Percentiles rank a stretch among this genome's conserved stretches.
These are phyloP conservation scores for Hanseniaspora meyeri DNA, from an alignment of 805 yeast species.

Conservation along the genomic window DNA sequence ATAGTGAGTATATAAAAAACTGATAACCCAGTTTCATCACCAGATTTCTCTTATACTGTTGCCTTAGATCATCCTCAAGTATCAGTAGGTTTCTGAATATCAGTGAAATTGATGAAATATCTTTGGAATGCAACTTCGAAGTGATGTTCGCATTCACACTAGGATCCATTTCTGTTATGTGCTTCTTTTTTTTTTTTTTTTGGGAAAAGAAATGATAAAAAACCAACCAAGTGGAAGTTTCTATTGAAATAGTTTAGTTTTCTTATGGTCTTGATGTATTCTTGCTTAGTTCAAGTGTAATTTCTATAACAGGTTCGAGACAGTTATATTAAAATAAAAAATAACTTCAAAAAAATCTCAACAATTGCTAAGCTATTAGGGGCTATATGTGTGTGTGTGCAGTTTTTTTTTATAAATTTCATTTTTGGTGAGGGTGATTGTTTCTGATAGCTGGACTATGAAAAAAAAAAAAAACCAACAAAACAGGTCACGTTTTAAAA, in stretches of 20 bases:
- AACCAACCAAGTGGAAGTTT: neutral
- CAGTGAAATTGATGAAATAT: conserved; percentile 47
- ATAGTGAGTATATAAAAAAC: conserved; percentile 30
- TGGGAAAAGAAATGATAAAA: too few relatives aligned
- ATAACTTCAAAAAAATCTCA: neutral
- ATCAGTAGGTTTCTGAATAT: conserved; percentile 71
- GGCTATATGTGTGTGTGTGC: neutral
- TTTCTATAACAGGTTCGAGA: too few relatives aligned
- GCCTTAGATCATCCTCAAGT: conserved; percentile 72
- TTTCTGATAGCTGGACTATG: too few relatives aligned
- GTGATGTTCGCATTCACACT: neutral
- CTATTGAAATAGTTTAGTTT: neutral
- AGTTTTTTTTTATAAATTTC: too few relatives aligned
- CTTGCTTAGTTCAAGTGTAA: too few relatives aligned
- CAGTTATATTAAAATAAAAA: neutral
- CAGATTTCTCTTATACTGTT: conserved; percentile 65
- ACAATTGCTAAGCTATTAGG: neutral
- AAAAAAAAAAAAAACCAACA: too few relatives aligned
- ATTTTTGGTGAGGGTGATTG: too few relatives aligned
- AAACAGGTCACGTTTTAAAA: too few relatives aligned
- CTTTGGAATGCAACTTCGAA: conserved; percentile 15
- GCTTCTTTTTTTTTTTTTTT: neutral
- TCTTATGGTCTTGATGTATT: too few relatives aligned
- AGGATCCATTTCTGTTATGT: neutral
- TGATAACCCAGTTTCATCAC: conserved; percentile 41